These are phyloP conservation scores for Aspergillus vadensis DNA, from an alignment of 2,329 filamentous ascomycete genomes.

Conservation along the genomic window DNA sequence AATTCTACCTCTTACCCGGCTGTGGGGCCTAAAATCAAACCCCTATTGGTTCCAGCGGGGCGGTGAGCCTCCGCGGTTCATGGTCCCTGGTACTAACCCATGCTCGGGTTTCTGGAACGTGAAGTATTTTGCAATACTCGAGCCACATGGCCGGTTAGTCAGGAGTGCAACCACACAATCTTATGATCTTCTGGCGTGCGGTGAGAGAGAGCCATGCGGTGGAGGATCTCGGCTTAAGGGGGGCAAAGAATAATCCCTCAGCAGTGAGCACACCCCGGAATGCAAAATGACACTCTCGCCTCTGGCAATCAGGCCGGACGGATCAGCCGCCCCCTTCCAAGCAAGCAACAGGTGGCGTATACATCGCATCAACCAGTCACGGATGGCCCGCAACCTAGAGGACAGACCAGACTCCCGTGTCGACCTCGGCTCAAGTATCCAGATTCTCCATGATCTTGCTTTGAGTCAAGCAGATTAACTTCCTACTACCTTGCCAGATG, in stretches of 20 bases:
- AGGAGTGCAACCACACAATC: background rate
- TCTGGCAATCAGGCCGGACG: background rate
- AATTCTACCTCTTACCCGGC: constrained; percentile 8
- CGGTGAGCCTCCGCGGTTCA: constrained; percentile 17
- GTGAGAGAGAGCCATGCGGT: background rate
- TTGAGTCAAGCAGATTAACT: background rate
- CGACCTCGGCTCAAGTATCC: constrained; percentile 1
- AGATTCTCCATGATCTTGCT: background rate
- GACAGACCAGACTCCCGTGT: background rate
- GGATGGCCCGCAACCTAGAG: constrained; percentile 4
- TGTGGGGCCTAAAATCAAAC: background rate
- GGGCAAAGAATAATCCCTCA: background rate
- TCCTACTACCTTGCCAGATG: background rate
- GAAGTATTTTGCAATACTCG: background rate
- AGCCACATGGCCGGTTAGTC: background rate
- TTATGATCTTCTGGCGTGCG: background rate
- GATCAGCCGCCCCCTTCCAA: background rate
- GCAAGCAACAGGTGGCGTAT: background rate
- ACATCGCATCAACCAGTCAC: constrained; percentile 2
- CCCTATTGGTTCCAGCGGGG: constrained; percentile 12
- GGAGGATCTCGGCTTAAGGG: background rate
- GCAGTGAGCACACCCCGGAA: background rate
- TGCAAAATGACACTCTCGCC: background rate
- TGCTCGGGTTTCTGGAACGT: background rate
- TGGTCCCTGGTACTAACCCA: constrained; percentile 6